Evolutionary conservation across 2,329 filamentous ascomycete species (phyloP).

Genomic region (Aquanectria penicillioides): DNA sequence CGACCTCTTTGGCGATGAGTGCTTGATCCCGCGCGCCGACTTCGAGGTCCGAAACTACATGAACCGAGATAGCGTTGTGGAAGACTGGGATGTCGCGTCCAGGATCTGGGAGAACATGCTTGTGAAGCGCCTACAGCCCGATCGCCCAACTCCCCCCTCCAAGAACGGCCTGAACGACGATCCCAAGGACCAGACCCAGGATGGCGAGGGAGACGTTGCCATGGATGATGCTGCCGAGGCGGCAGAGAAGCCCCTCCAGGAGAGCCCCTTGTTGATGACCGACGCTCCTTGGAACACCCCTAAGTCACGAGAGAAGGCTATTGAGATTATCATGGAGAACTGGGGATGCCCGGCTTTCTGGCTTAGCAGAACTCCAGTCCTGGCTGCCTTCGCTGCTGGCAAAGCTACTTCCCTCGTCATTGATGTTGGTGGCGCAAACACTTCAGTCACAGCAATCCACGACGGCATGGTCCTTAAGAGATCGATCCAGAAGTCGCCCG

Average conservation of each 20-base stretch:
- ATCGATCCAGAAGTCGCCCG: constrained; percentile 83
- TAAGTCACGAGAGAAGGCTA: constrained; percentile 91
- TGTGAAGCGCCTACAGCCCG: constrained; percentile 85
- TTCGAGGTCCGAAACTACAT: constrained; percentile 94
- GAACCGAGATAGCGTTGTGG: constrained; percentile 86
- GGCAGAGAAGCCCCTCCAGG: constrained; percentile 82
- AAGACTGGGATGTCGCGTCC: constrained; percentile 94
- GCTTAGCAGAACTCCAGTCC: constrained; percentile 86
- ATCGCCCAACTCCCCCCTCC: constrained; percentile 73
- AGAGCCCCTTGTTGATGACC: constrained; percentile 92
- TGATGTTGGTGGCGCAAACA: constrained; percentile 88
- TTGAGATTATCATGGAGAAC: constrained; percentile 96
- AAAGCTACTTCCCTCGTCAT: constrained; percentile 94
- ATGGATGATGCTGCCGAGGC: constrained; percentile 62
- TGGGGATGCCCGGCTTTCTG: constrained; percentile 97
- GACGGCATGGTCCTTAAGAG: constrained; percentile 95
- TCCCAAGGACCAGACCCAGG: constrained; percentile 65
- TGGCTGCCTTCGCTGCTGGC: constrained; percentile 90
- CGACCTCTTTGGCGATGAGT: constrained; percentile 89
- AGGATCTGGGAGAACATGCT: constrained; percentile 94
- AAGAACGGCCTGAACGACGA: constrained; percentile 84
- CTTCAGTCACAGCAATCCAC: constrained; percentile 89
- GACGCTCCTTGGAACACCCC: constrained; percentile 92
- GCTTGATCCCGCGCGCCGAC: constrained; percentile 78
- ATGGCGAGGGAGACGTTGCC: constrained; percentile 69